phyloP scores from a whole-genome alignment of 805 yeast genomes.

The Ogataea pignaliae region DNA sequence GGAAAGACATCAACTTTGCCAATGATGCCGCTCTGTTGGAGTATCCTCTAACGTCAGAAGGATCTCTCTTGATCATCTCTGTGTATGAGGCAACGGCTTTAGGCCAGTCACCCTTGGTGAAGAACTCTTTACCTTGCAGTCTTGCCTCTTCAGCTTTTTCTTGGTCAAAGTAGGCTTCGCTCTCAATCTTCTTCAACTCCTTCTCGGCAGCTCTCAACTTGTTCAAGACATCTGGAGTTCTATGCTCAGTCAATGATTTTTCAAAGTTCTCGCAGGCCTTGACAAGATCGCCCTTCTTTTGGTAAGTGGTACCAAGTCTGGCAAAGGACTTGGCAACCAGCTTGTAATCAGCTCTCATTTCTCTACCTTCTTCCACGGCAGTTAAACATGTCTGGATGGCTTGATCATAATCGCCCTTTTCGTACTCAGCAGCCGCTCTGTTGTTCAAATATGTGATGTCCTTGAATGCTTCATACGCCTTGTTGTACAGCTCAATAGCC shows the following conservation, averaged over 20 bases:
- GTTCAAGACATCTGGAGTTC: conserved; percentile 88
- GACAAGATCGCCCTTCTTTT: conserved; percentile 67
- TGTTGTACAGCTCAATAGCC: conserved; percentile 80
- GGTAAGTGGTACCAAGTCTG: conserved; percentile 79
- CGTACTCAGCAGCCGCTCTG: conserved; percentile 96
- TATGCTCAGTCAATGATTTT: conserved; percentile 92
- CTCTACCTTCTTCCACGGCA: conserved; percentile 90
- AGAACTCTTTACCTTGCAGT: conserved; percentile 82
- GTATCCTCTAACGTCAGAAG: conserved; percentile 93
- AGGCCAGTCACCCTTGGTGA: conserved; percentile 94
- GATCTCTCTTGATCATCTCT: conserved; percentile 96
- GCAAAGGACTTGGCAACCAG: conserved; percentile 89
- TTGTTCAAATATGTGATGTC: conserved; percentile 94
- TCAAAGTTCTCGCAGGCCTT: conserved; percentile 77
- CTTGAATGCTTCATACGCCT: conserved; percentile 76
- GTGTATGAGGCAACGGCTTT: conserved; percentile 90
- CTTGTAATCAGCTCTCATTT: conserved; percentile 86
- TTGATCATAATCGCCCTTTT: conserved; percentile 85
- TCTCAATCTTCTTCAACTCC: conserved; percentile 73
- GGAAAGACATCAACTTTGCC: conserved; percentile 93
- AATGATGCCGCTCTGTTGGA: conserved; percentile 97
- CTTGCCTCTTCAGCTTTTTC: conserved; percentile 95
- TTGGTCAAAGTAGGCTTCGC: conserved; percentile 77
- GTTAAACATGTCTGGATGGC: conserved; percentile 75
- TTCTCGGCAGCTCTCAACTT: conserved; percentile 87